A percentile compares a stretch with the other conserved stretches of the same genome.
phyloP scores from a whole-genome alignment of 2,329 filamentous ascomycete species.

The Monosporascus sp. region DNA sequence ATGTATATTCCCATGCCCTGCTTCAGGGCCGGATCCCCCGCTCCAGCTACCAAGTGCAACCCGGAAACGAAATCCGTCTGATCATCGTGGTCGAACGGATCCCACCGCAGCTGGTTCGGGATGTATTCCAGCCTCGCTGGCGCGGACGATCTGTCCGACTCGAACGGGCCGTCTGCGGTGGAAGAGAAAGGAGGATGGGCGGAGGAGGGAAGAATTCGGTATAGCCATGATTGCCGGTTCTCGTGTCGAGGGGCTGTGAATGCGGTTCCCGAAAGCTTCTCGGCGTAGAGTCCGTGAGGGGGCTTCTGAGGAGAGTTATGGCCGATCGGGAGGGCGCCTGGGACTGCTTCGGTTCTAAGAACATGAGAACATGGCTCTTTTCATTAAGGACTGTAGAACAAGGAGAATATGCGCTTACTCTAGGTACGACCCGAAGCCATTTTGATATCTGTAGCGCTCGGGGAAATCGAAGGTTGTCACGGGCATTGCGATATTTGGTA shows the following conservation, averaged over 20 bases:
- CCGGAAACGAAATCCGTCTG: constrained; percentile 41
- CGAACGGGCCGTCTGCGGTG: constrained; percentile 34
- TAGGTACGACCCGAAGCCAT: constrained; percentile 65
- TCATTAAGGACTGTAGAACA: neutral
- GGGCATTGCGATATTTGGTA: constrained; percentile 22
- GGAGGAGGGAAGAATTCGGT: constrained; percentile 52
- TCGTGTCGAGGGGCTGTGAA: constrained; percentile 56
- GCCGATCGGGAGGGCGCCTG: constrained; percentile 60
- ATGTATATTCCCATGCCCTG: constrained; percentile 66
- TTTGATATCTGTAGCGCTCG: constrained; percentile 57
- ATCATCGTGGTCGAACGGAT: constrained; percentile 69
- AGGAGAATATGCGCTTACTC: constrained; percentile 43
- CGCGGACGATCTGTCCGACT: constrained; percentile 40
- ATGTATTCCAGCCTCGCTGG: constrained; percentile 62
- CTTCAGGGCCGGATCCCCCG: constrained; percentile 70
- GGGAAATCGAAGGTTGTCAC: constrained; percentile 29
- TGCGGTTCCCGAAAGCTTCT: constrained; percentile 58
- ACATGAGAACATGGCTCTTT: neutral
- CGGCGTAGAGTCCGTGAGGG: constrained; percentile 64
- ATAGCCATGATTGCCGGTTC: constrained; percentile 57
- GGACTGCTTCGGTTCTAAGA: constrained; percentile 58
- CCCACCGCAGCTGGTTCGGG: constrained; percentile 81
- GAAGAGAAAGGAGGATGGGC: constrained; percentile 38
- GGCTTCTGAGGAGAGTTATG: constrained; percentile 69
- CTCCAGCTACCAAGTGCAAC: constrained; percentile 63